Evolutionary conservation across 352 stramenopile species (phyloP).

Genomic region (Pseudoperonospora humuli): DNA sequence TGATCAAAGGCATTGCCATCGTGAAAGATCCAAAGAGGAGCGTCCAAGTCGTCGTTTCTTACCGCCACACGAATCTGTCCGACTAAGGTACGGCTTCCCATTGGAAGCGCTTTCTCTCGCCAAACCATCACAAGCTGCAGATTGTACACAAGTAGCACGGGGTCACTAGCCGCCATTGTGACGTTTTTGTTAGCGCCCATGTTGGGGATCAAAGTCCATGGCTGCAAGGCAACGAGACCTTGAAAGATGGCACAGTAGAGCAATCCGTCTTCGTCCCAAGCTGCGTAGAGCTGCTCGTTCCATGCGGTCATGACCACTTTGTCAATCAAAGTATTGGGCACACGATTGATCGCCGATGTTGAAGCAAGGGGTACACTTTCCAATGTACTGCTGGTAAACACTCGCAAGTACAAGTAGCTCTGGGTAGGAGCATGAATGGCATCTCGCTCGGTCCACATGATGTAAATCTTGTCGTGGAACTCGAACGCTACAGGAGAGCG

Average conservation of each 20-base stretch:
- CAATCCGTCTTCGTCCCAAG: constrained; percentile 60
- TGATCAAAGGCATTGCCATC: constrained; percentile 35
- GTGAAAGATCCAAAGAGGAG: constrained; percentile 66
- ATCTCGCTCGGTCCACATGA: constrained; percentile 65
- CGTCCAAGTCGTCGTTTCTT: constrained; percentile 41
- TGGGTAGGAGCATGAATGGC: constrained; percentile 19
- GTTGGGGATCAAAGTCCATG: constrained; percentile 58
- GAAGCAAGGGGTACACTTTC: constrained; percentile 20
- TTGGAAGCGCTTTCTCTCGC: constrained; percentile 30
- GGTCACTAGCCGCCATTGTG: constrained; percentile 33
- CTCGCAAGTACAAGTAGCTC: constrained; percentile 49
- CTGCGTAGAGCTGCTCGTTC: constrained; percentile 44
- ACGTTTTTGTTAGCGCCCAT: constrained; percentile 59
- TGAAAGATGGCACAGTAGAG: constrained; percentile 52
- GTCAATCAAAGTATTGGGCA: constrained; percentile 46
- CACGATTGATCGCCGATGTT: constrained; percentile 30
- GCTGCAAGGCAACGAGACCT: constrained; percentile 21
- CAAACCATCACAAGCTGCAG: constrained; percentile 51
- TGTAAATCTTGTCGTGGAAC: constrained; percentile 35
- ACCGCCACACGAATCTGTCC: constrained; percentile 53
- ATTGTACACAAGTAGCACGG: constrained; percentile 51
- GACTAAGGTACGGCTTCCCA: constrained; percentile 10
- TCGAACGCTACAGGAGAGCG: constrained; percentile 31
- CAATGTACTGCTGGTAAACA: constrained; percentile 39
- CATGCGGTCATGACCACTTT: constrained; percentile 35